A percentile compares a stretch with the other conserved stretches of the same genome.
Conservation (phyloP, 78 protist species). For the Diacronema lutheri region DNA sequence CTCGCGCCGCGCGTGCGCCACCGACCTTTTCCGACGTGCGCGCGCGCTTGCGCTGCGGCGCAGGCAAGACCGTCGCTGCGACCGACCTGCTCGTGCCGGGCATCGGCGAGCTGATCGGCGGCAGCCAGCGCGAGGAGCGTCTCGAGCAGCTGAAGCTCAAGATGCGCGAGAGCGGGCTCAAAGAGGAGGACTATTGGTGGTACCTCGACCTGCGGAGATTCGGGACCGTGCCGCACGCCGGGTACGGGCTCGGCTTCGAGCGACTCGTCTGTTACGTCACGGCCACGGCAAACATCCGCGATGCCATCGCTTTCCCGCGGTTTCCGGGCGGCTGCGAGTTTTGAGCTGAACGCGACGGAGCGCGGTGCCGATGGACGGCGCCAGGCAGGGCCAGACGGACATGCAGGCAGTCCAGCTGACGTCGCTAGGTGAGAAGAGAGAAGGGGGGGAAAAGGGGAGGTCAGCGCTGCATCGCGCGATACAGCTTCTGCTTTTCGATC, state of each 20-base stretch:
- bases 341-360: no score
- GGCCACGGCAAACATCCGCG: constrained; percentile 71
- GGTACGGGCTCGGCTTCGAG: constrained; percentile 88
- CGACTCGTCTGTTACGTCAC: constrained; percentile 72
- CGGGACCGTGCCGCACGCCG: constrained; percentile 84
- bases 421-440: no score
- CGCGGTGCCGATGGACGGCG: no score
- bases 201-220: constrained; percentile 74
- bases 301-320: constrained; percentile 79
- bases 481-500: no score
- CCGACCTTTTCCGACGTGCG: no score
- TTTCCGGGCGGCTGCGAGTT: no score
- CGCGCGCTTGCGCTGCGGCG: neutral
- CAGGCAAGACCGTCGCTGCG: constrained; percentile 47
- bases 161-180: neutral
- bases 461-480: no score
- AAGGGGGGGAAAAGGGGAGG: no score
- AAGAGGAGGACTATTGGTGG: constrained; percentile 34
- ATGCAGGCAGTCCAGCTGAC: no score
- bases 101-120: constrained; percentile 89
- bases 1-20: no score
- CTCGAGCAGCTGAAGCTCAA: constrained; percentile 13
- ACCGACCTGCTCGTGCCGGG: constrained; percentile 81
- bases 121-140: constrained; percentile 77
- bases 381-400: no score